phyloP scores from a whole-genome alignment of 306 rosid genomes.

The Luffa aegyptiaca region DNA sequence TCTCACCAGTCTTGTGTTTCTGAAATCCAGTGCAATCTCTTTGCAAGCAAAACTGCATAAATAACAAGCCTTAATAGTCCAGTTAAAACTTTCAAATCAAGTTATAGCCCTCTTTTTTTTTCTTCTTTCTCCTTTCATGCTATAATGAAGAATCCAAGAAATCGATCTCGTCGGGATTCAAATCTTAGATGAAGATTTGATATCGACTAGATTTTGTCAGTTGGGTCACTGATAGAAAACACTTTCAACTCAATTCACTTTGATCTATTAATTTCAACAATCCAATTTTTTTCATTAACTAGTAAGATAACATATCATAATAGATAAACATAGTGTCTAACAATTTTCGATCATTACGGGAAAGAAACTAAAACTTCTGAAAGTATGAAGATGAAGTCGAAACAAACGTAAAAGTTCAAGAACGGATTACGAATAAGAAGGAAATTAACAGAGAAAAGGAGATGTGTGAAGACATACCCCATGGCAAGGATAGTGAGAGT shows the following conservation, averaged over 20 bases:
- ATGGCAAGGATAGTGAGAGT: constrained; percentile 82
- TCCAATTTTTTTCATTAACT: no score
- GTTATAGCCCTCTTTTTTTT: not conserved
- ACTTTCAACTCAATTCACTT: no score
- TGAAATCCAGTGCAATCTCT: constrained; percentile 61
- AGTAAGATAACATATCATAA: no score
- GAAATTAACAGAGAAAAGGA: not conserved
- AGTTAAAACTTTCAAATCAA: not conserved
- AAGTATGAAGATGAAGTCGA: not conserved
- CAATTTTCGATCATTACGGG: not conserved
- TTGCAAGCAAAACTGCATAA: constrained; percentile 73
- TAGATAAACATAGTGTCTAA: no score
- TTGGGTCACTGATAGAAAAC: not conserved
- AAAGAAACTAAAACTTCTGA: not conserved
- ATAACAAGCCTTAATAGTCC: not conserved
- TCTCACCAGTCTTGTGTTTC: constrained; percentile 83
- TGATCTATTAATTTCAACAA: not conserved
- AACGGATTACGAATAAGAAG: not conserved
- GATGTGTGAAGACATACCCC: constrained; percentile 41
- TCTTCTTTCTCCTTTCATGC: not conserved
- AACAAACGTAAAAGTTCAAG: not conserved
- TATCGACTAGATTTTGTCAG: not conserved
- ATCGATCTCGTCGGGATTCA: not conserved
- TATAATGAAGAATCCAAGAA: not conserved
- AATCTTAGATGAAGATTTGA: not conserved